phyloP scores from a whole-genome alignment of 768 basidiomycete genomes.

The Wakefieldia striispora region DNA sequence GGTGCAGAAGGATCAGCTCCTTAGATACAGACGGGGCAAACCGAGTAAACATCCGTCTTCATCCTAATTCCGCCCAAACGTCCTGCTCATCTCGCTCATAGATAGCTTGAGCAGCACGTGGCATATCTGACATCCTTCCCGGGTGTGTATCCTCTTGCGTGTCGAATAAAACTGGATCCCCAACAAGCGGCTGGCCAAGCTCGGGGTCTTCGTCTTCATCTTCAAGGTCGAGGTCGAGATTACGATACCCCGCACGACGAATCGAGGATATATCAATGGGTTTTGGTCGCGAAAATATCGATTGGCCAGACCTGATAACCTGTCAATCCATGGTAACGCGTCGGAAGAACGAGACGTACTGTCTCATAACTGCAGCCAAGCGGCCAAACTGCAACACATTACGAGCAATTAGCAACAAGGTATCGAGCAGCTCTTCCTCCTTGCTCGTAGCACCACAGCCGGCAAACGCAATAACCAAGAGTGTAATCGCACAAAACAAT shows the following conservation, averaged over 20 bases:
- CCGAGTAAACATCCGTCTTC: not conserved
- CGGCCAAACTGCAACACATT: constrained; percentile 93
- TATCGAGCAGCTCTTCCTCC: constrained; percentile 94
- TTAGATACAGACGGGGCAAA: not conserved
- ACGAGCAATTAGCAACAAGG: constrained; percentile 84
- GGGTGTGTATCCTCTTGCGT: constrained; percentile 37
- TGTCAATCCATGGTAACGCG: constrained; percentile 6
- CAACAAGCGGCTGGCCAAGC: constrained; percentile 55
- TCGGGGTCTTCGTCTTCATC: constrained; percentile 58
- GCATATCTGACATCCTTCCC: constrained; percentile 50
- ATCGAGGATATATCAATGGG: constrained; percentile 80
- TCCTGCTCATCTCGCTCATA: constrained; percentile 63
- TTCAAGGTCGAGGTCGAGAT: constrained; percentile 70
- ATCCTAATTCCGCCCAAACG: constrained; percentile 68
- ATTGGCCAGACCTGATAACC: constrained; percentile 71
- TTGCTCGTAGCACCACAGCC: constrained; percentile 80
- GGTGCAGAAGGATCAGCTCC: not conserved
- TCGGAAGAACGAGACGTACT: constrained; percentile 51
- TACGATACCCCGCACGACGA: constrained; percentile 57
- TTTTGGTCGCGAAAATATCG: constrained; percentile 83
- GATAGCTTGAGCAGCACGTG: constrained; percentile 52
- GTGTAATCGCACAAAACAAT: constrained; percentile 82
- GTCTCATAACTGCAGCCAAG: constrained; percentile 89
- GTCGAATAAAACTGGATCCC: constrained; percentile 65
- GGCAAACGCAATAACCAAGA: constrained; percentile 86